Evolutionary conservation across 768 basidiomycete genomes (phyloP), one percentile per base, ranked within the genome.

Genomic region (Amanita exitialis): DNA sequence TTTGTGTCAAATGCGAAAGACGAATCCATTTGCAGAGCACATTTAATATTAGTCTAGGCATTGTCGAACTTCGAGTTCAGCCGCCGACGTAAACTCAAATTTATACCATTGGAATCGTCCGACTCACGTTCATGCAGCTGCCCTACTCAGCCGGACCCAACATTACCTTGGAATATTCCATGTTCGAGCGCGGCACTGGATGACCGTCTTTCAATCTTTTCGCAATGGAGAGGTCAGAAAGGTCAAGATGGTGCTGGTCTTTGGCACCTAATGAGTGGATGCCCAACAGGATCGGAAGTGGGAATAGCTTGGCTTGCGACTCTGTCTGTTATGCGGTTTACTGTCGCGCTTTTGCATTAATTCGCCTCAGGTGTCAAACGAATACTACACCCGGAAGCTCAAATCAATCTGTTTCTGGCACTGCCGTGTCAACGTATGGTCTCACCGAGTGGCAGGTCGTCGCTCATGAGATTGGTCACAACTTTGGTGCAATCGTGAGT

Each of bases 281-380:
- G 88, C 57, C 79, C 83, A 3, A 83, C 84, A 7, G 86, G 86
- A n/a, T 75, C 79, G 8, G 87, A 90, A 65, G 80, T 85, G 34
- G 91, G 90, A 18, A 89, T 93, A 44, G 90, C 90, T 3, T 92
- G 90, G 90, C 76, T 95, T 2, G 86, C 77, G 18, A 88, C 86
- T 16, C 62, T 93, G 66, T 87, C 67, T 60, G 74, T 69, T 38
- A 34, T 10, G 18, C n/a, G 47, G 21, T 45, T 23, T 44, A 44
- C 38, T 28, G 36, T 28, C 21, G 20, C 34, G 46, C 28, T 42
- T 36, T n/a, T 42, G 45, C 48, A 46, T 36, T 59, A 37, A 36
- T 25, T 53, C 36, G 25, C 25, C 38, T 16, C 55, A 81, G 79
- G 47, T 86, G 83, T 60, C 78, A 78, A 57, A 73, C 80, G 52